Percentiles rank a stretch among this genome's conserved stretches.
phyloP scores from a whole-genome alignment of 225 moss, liverwort and hornwort species.

The Sphagnum contortum region DNA sequence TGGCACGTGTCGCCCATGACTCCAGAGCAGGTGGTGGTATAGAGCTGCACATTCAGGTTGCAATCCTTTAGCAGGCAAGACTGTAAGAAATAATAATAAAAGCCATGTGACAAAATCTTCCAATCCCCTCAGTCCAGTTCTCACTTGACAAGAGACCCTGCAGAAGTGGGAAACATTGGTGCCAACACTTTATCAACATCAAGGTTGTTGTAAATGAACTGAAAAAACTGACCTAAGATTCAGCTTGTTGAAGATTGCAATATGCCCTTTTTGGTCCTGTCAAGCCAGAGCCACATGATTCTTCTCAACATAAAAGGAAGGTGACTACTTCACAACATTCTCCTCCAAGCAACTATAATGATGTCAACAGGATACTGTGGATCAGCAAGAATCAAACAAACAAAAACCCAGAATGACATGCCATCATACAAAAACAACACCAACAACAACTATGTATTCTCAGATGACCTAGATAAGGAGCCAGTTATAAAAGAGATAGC shows the following conservation, averaged over 20 bases:
- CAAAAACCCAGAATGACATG: background rate
- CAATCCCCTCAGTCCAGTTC: too few relatives aligned
- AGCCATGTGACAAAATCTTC: too few relatives aligned
- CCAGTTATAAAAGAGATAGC: background rate
- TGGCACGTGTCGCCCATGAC: constrained; percentile 39
- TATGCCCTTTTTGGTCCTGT: constrained; percentile 44
- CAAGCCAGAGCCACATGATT: background rate
- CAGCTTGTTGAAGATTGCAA: constrained; percentile 37
- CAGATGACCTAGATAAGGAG: too few relatives aligned
- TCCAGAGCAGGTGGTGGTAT: constrained; percentile 41
- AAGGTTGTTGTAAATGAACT: too few relatives aligned
- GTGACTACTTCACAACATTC: too few relatives aligned
- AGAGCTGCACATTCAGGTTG: constrained; percentile 22
- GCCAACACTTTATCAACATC: too few relatives aligned
- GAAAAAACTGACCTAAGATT: constrained; percentile 25
- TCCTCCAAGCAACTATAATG: background rate
- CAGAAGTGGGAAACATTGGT: too few relatives aligned
- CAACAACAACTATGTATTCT: too few relatives aligned
- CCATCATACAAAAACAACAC: background rate
- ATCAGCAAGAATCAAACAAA: background rate
- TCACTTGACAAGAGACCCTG: too few relatives aligned
- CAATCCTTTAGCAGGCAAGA: background rate
- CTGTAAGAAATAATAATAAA: too few relatives aligned
- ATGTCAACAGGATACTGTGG: background rate
- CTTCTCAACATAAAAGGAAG: too few relatives aligned